Base-by-base conservation (phyloP, 2,329 filamentous ascomycete genomes). In the Davidsoniella neocaledoniae region DNA sequence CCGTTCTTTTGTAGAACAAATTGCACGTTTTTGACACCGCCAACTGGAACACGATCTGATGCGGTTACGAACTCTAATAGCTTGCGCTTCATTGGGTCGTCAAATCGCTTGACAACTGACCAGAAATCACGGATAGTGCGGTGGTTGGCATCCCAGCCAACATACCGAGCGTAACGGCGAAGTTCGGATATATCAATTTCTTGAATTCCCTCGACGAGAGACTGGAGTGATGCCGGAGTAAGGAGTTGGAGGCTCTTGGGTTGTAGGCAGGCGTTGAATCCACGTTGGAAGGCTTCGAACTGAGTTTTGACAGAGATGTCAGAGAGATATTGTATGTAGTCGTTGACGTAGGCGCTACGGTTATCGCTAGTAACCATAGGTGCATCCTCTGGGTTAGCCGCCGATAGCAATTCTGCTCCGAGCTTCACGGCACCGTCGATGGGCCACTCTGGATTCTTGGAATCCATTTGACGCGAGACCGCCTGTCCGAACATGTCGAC, bases 61-160 rank as follows among this genome's bases (percentile, higher is more conserved):
- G 90, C 90, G 12, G 91, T 98, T 26, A 98, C 88, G 59, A 98
- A 98, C 62, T 95, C 87, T 29, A 98, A 71, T 33, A 98, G 67
- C 58, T 77, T 78, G 48, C 79, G 75, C 63, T 82, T 82, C 70
- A 88, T 82, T 42, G 74, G 70, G 14, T 81, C 71, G 53, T 77
- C 72, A 59, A 76, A 91, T 36, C 62, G 64, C 55, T 74, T 74
- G 1, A 94, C 83, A 6, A 95, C 73, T 10, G 71, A 71, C 91
- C 91, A 98, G 62, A 98, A 96, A 56, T 83, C 77, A 21, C 70
- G 68, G 40, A 98, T 78, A 1, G 81, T 77, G 12, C 69, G 76
- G 56, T 91, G 81, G 0, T 68, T 69, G 0, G 77, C 68, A 43
- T 81, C 75, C 70, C 86, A 96, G 12, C 84, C 85, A 43, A 91